Percentiles rank a stretch among this genome's conserved stretches.
These are phyloP conservation scores for Podospora fimiseda DNA, from an alignment of 495 filamentous ascomycete species.

Conservation along the genomic window DNA sequence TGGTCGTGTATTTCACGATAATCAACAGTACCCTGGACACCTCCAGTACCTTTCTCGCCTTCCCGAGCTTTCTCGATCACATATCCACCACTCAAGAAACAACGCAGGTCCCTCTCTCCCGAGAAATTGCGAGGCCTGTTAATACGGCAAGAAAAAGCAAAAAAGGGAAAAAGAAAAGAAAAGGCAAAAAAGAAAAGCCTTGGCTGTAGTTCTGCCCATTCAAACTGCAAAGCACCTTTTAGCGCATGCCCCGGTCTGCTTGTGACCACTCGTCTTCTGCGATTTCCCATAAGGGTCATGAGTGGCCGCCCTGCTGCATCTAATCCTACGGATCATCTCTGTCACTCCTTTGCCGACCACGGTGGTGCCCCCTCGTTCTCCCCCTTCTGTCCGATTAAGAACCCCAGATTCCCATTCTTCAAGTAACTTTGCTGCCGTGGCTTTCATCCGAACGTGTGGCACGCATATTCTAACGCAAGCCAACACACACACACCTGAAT, in stretches of 20 bases:
- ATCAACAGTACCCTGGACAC: not conserved
- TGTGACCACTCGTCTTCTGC: constrained; percentile 37
- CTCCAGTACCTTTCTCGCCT: too few relatives aligned
- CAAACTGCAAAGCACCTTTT: constrained; percentile 20
- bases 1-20: constrained; percentile 2
- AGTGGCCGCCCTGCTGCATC: constrained; percentile 36
- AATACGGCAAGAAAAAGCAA: constrained; percentile 5
- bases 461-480: constrained; percentile 17
- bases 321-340: constrained; percentile 32
- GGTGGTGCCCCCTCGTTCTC: constrained; percentile 19
- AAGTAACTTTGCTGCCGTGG: constrained; percentile 17
- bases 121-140: constrained; percentile 16
- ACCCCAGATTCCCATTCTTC: constrained; percentile 7
- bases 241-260: constrained; percentile 17
- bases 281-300: constrained; percentile 28
- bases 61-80: constrained; percentile 34
- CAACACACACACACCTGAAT: constrained; percentile 13
- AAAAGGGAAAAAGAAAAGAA: not conserved
- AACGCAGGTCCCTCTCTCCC: not conserved
- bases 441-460: constrained; percentile 4
- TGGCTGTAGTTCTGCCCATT: constrained; percentile 24
- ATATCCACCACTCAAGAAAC: constrained; percentile 10
- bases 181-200: constrained; percentile 12
- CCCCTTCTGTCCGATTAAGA: constrained; percentile 11
- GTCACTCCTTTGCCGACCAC: constrained; percentile 23